These are phyloP conservation scores for Scenedesmus sp. DNA, from an alignment of 163 green algal species.

Conservation along the genomic window DNA sequence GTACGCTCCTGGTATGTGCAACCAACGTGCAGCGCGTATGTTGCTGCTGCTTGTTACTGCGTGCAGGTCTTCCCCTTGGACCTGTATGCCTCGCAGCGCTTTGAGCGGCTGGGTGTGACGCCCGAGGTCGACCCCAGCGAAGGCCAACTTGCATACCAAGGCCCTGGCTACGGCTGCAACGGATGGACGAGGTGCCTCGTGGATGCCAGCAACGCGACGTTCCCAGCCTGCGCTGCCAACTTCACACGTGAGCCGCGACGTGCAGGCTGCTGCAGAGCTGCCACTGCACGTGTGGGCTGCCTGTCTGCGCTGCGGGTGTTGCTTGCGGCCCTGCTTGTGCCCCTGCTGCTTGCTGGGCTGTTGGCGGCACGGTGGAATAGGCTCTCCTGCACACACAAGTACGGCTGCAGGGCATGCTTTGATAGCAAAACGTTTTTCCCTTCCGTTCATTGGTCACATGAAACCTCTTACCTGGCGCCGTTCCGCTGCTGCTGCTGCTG, in stretches of 20 bases:
- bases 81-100: constrained; percentile 34
- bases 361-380: too few relatives aligned
- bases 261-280: too few relatives aligned
- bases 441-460: background rate
- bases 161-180: constrained; percentile 44
- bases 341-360: too few relatives aligned
- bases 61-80: constrained; percentile 42
- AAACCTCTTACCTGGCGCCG: background rate
- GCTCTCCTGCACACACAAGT: too few relatives aligned
- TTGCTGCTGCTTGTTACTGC: background rate
- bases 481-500: background rate
- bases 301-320: too few relatives aligned
- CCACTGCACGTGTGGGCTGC: too few relatives aligned
- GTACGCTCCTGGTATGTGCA: too few relatives aligned
- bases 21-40: too few relatives aligned
- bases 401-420: too few relatives aligned
- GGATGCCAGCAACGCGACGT: constrained; percentile 10
- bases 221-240: constrained; percentile 19
- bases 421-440: too few relatives aligned
- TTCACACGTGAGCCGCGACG: constrained; percentile 26
- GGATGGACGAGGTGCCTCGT: constrained; percentile 35
- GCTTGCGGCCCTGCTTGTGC: background rate
- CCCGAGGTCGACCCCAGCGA: background rate
- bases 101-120: background rate
- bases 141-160: constrained; percentile 14